Conservation (phyloP, 2,329 filamentous ascomycete species). For the Penicillium sp. region DNA sequence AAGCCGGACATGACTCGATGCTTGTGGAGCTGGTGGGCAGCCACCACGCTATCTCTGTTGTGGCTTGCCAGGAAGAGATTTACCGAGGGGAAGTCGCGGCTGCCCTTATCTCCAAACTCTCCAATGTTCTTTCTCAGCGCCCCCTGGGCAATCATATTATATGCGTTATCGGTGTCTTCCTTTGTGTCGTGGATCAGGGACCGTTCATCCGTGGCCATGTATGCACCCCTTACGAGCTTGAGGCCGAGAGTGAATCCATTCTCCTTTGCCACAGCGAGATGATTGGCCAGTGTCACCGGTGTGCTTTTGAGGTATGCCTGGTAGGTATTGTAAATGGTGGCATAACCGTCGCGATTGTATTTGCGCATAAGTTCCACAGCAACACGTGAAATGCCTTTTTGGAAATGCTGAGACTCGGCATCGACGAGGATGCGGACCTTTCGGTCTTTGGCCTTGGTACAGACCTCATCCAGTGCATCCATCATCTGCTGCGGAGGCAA, state of each 20-base stretch:
- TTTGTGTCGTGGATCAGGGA: constrained; percentile 71
- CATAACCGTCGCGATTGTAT: constrained; percentile 66
- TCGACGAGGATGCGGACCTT: constrained; percentile 77
- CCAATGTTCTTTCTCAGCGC: constrained; percentile 56
- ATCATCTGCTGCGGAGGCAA: constrained; percentile 64
- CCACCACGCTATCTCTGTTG: constrained; percentile 68
- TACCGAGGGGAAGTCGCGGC: constrained; percentile 53
- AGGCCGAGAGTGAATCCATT: constrained; percentile 67
- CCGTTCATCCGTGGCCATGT: constrained; percentile 67
- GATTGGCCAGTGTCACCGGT: constrained; percentile 55
- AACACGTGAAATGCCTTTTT: constrained; percentile 78
- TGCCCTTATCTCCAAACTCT: constrained; percentile 19
- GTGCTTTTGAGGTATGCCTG: constrained; percentile 71
- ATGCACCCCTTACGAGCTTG: constrained; percentile 74
- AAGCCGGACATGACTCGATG: constrained; percentile 42
- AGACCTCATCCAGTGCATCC: constrained; percentile 70
- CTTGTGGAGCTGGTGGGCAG: constrained; percentile 51
- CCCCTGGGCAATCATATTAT: constrained; percentile 67
- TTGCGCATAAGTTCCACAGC: constrained; percentile 71
- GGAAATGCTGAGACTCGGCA: constrained; percentile 77
- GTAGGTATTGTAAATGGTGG: constrained; percentile 76
- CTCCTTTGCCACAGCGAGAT: constrained; percentile 58
- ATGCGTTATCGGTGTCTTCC: constrained; percentile 66
- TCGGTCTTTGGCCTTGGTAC: constrained; percentile 53
- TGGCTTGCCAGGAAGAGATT: constrained; percentile 76